These are phyloP conservation scores for Pythium rhizo-oryzae DNA, from an alignment of 352 stramenopile genomes.

Conservation along the genomic window DNA sequence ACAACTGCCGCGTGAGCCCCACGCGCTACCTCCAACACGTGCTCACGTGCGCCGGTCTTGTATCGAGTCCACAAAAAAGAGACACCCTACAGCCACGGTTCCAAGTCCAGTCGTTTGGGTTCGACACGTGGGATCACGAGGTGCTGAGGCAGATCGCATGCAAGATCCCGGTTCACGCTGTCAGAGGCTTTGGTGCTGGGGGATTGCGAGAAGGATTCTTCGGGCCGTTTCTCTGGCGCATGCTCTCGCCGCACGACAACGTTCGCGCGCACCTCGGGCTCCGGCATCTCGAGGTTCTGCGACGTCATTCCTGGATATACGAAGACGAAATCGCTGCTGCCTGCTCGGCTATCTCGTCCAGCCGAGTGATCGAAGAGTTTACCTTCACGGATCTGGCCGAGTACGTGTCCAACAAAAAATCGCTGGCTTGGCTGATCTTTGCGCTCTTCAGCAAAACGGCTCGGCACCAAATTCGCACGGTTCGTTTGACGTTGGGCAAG, in stretches of 20 bases:
- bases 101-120: background rate
- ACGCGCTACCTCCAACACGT: background rate
- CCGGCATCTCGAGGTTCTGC: background rate
- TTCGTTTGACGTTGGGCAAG: background rate
- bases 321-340: background rate
- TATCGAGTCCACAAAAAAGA: background rate
- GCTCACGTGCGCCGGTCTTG: background rate
- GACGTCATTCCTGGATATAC: background rate
- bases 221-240: background rate
- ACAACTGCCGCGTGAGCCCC: background rate
- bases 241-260: background rate
- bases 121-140: background rate
- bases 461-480: background rate
- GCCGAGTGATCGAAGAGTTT: background rate
- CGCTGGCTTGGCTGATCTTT: background rate
- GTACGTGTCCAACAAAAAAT: background rate
- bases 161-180: background rate
- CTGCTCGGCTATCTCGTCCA: background rate
- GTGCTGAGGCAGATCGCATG: background rate
- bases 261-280: background rate
- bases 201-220: background rate
- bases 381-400: background rate
- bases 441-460: constrained; percentile 1
- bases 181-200: background rate
- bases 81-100: background rate